Conservation (phyloP, 2,329 filamentous ascomycete species). For the Bipolaris oryzae region DNA sequence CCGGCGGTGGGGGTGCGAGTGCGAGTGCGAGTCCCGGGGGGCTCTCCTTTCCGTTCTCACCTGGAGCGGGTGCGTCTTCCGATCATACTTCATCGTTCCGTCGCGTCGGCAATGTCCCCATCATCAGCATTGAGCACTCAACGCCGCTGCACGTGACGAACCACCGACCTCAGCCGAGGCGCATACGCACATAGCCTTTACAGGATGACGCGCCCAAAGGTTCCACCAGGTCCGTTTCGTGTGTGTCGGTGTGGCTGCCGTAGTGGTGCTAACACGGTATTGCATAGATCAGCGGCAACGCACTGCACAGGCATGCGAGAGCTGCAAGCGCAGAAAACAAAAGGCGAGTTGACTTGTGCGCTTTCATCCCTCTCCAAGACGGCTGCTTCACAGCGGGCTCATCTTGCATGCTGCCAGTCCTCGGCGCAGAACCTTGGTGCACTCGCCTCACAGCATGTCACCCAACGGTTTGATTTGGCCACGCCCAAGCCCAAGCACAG, state of each 20-base stretch:
- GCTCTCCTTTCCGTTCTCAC: conserved; percentile 12
- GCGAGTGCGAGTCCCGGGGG: conserved; percentile 13
- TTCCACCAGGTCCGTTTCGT: conserved; percentile 38
- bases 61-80: conserved; percentile 36
- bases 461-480: background rate
- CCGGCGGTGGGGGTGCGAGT: conserved; percentile 11
- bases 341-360: conserved; percentile 62
- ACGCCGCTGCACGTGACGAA: conserved; percentile 29
- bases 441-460: background rate
- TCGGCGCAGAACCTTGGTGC: conserved; percentile 1
- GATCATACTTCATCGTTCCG: conserved; percentile 36
- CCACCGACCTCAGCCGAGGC: conserved; percentile 14
- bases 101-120: conserved; percentile 30
- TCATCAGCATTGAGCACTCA: conserved; percentile 14
- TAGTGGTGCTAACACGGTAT: conserved; percentile 54
- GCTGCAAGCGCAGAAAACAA: conserved; percentile 70
- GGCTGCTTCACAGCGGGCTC: conserved; percentile 1
- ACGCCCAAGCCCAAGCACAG: background rate
- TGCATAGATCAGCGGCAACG: conserved; percentile 66
- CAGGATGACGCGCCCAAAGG: conserved; percentile 45
- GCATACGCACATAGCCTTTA: conserved; percentile 3
- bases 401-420: background rate
- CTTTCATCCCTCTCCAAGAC: background rate
- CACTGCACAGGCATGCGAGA: conserved; percentile 68
- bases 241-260: conserved; percentile 5